Evolutionary conservation across 2,329 filamentous ascomycete genomes (phyloP).

Genomic region (Epichloe elymi): DNA sequence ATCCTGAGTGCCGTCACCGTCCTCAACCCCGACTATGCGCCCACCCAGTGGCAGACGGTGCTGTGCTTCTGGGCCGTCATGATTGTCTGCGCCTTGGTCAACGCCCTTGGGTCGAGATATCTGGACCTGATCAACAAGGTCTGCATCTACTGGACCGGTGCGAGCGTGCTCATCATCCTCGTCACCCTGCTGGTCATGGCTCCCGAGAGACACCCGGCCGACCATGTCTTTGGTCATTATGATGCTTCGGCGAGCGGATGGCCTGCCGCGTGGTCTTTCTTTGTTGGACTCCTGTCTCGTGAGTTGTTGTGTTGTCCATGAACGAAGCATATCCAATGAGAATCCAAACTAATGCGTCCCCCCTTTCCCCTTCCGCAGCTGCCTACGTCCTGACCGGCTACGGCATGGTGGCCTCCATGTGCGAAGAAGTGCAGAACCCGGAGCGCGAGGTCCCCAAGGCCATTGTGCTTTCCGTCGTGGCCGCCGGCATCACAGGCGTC

Average conservation of each 20-base stretch:
- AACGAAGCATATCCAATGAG: too few relatives aligned
- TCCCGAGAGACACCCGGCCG: slow-evolving; percentile 47
- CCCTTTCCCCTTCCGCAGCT: slow-evolving; percentile 12
- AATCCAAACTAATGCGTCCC: too few relatives aligned
- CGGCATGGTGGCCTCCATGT: slow-evolving; percentile 41
- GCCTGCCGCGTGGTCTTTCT: slow-evolving; percentile 51
- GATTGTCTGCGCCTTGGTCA: slow-evolving; percentile 49
- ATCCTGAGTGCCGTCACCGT: slow-evolving; percentile 56
- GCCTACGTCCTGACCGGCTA: slow-evolving; percentile 33
- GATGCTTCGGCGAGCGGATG: slow-evolving; percentile 56
- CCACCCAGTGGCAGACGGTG: slow-evolving; percentile 59
- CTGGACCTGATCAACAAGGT: slow-evolving; percentile 56
- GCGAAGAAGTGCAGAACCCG: slow-evolving; percentile 48
- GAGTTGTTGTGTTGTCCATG: not conserved
- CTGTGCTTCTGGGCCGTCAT: slow-evolving; percentile 60
- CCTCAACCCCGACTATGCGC: slow-evolving; percentile 44
- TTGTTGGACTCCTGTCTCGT: slow-evolving; percentile 40
- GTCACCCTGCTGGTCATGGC: slow-evolving; percentile 56
- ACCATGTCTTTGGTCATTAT: slow-evolving; percentile 56
- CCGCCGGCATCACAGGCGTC: slow-evolving; percentile 50
- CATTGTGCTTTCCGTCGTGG: slow-evolving; percentile 52
- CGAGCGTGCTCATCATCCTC: slow-evolving; percentile 55
- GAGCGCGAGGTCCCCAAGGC: slow-evolving; percentile 51
- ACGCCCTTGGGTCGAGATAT: slow-evolving; percentile 45
- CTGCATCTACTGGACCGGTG: slow-evolving; percentile 61